Evolutionary conservation across 495 filamentous ascomycete genomes (phyloP).

Genomic region (Platismatia glauca): DNA sequence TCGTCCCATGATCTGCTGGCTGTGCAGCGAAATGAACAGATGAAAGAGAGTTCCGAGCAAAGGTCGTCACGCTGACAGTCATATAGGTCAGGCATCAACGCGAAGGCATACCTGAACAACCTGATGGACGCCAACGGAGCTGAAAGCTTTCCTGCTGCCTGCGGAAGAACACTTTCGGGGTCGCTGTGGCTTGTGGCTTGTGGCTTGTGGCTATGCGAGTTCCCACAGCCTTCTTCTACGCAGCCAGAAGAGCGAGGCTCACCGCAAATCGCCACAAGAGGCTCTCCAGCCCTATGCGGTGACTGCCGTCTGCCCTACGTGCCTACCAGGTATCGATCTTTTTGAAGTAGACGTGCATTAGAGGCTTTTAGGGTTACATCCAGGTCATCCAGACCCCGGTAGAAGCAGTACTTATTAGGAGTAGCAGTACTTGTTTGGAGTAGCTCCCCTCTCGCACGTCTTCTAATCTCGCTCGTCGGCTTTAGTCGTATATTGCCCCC

Average conservation of each 20-base stretch:
- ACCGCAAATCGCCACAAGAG: not conserved
- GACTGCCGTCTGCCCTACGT: not conserved
- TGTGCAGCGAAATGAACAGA: too few relatives aligned
- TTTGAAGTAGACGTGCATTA: conserved; percentile 7
- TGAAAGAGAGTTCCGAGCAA: not conserved
- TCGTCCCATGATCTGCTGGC: too few relatives aligned
- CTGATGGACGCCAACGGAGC: not conserved
- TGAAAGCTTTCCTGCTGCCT: not conserved
- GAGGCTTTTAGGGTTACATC: not conserved
- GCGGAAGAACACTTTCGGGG: not conserved
- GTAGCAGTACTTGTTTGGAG: not conserved
- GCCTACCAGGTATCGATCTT: conserved; percentile 1
- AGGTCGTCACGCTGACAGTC: not conserved
- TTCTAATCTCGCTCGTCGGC: not conserved
- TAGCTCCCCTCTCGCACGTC: too few relatives aligned
- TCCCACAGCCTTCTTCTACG: too few relatives aligned
- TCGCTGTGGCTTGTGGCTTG: not conserved
- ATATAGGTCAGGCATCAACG: not conserved
- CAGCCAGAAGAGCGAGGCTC: too few relatives aligned
- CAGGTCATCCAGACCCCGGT: not conserved
- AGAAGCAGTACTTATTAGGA: not conserved
- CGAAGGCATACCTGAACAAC: not conserved
- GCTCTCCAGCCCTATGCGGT: not conserved
- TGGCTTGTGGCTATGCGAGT: too few relatives aligned
- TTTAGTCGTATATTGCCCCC: not conserved